Evolutionary conservation across 1,139 yeast genomes (phyloP).

Genomic region (Scheffersomyces stambukii): DNA sequence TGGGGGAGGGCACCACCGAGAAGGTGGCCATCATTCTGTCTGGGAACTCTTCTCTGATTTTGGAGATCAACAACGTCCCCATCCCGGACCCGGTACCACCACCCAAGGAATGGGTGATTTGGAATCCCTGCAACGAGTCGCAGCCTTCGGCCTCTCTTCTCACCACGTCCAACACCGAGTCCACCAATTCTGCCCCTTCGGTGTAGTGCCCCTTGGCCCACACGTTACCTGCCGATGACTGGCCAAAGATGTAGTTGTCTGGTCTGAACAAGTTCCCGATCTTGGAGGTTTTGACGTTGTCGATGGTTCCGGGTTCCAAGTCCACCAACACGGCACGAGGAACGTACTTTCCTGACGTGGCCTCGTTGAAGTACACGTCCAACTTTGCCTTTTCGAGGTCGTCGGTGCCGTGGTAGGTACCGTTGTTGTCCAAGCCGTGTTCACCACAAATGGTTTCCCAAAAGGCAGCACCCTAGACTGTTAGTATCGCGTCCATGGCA

Average conservation of each 20-base stretch:
- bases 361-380: constrained; percentile 51
- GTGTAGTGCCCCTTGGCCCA: constrained; percentile 98
- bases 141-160: constrained; percentile 93
- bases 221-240: constrained; percentile 89
- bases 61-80: constrained; percentile 81
- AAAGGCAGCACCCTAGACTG: constrained; percentile 87
- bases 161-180: constrained; percentile 80
- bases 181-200: constrained; percentile 92
- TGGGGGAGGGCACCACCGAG: constrained; percentile 89
- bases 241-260: constrained; percentile 84
- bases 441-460: constrained; percentile 98
- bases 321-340: constrained; percentile 92
- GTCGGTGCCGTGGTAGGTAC: constrained; percentile 66
- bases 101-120: constrained; percentile 88
- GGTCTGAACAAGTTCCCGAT: constrained; percentile 88
- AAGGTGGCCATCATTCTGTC: constrained; percentile 96
- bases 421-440: constrained; percentile 87
- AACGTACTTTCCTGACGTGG: constrained; percentile 81
- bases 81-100: constrained; percentile 98
- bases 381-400: constrained; percentile 62
- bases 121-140: constrained; percentile 92
- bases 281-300: constrained; percentile 69
- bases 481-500: no score
- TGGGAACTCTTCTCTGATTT: constrained; percentile 83
- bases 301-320: constrained; percentile 91